These are phyloP conservation scores for Tolypocladium guangdongense DNA, from an alignment of 2,329 filamentous ascomycete species.

Conservation along the genomic window DNA sequence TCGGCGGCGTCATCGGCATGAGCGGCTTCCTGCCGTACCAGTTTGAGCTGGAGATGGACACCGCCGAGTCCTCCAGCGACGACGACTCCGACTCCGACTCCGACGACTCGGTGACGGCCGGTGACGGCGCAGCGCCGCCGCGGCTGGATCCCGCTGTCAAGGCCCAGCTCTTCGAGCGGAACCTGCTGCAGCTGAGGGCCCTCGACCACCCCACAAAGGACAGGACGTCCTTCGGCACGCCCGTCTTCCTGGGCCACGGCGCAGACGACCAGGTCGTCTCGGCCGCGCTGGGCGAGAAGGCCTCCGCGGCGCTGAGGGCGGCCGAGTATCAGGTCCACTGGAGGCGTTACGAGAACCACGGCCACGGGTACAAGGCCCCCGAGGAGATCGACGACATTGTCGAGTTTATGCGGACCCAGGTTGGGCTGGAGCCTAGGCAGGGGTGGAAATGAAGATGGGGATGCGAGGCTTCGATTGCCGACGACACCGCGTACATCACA, in stretches of 20 bases:
- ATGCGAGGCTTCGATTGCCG: too few species aligned
- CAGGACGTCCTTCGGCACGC: slow-evolving; percentile 14
- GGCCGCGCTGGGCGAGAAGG: slow-evolving; percentile 17
- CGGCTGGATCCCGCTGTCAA: slow-evolving; percentile 8
- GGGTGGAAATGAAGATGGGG: neutral
- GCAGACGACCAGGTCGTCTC: slow-evolving; percentile 25
- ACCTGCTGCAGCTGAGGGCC: slow-evolving; percentile 15
- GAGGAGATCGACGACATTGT: slow-evolving; percentile 33
- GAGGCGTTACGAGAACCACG: slow-evolving; percentile 24
- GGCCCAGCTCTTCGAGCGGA: slow-evolving; percentile 18
- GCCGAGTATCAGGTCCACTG: slow-evolving; percentile 17
- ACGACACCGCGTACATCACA: too few species aligned
- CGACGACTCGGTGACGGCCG: slow-evolving; percentile 12
- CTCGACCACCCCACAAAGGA: slow-evolving; percentile 5
- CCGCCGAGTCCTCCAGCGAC: slow-evolving; percentile 4
- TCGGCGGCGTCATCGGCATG: slow-evolving; percentile 36
- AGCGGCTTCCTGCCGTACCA: slow-evolving; percentile 33
- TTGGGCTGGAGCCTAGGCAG: neutral
- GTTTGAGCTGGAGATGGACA: slow-evolving; percentile 19
- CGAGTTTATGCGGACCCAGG: slow-evolving; percentile 14
- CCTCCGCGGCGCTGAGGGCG: slow-evolving; percentile 13
- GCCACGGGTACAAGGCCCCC: slow-evolving; percentile 38
- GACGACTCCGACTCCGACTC: too few species aligned
- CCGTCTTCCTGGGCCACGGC: slow-evolving; percentile 33
- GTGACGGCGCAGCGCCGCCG: neutral